Evolutionary conservation across 257 asterid species (phyloP).

Genomic region (Thymus quinquecostatus): DNA sequence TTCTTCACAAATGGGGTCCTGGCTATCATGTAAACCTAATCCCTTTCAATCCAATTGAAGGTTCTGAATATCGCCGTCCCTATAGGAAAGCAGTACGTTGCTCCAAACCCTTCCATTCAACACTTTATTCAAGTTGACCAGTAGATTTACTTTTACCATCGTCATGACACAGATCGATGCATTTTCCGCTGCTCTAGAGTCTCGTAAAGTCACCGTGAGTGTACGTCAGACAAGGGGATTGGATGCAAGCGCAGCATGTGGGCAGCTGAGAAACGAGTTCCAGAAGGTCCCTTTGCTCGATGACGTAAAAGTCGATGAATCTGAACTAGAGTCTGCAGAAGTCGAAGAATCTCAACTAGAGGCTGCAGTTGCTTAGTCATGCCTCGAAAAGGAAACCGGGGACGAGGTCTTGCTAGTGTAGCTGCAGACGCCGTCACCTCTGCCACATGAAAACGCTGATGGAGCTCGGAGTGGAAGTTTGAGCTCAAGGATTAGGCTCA

Average conservation of each 20-base stretch:
- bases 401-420: conserved; percentile 13
- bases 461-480: conserved; percentile 1
- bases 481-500: background rate
- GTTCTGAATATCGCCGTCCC: conserved; percentile 80
- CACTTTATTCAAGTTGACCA: background rate
- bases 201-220: conserved; percentile 80
- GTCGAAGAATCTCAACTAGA: conserved; percentile 48
- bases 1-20: conserved; percentile 86
- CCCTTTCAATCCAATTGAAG: conserved; percentile 86
- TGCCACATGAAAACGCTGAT: background rate
- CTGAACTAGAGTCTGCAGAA: conserved; percentile 43
- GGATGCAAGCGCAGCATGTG: conserved; percentile 98
- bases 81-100: conserved; percentile 66
- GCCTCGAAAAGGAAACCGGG: background rate
- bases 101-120: conserved; percentile 5
- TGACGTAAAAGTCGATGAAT: conserved; percentile 15
- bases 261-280: conserved; percentile 88
- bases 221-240: conserved; percentile 92
- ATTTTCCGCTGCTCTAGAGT: conserved; percentile 77
- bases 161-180: conserved; percentile 61
- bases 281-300: conserved; percentile 75
- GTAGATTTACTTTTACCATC: background rate
- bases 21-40: conserved; percentile 91
- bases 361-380: conserved; percentile 58
- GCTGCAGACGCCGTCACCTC: background rate